Base-by-base conservation (phyloP, 1,284 basidiomycete genomes). In the Thecaphora thlaspeos region DNA sequence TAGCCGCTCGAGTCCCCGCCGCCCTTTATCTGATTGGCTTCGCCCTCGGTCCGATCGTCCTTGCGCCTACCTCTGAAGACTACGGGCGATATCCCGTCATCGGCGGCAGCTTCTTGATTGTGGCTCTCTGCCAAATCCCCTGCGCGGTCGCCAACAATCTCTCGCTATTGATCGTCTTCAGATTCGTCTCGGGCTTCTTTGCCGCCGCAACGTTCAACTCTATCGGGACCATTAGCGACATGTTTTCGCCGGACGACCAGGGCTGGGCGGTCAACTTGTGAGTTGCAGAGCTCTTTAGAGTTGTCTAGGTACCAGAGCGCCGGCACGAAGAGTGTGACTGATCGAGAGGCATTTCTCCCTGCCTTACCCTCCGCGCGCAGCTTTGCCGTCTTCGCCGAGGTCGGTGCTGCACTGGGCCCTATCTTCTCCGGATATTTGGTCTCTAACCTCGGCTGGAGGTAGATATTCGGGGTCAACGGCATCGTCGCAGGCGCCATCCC, bases 1-100 rank as follows among this genome's bases (percentile, higher is more conserved):
- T 58, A 0, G 51, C 53, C 8, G 36, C 66, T 17, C 47, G 53
- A 19, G 34, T 65, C 7, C 54, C 58, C 18, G 53, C 55, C 4
- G 70, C 70, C 5, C 48, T 73, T 22, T 73, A 58, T 34, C 56
- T 73, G 23, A 71, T 67, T 39, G 70, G 66, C 4, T 70, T 69
- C 34, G 66, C 60, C 10, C 5, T 63, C 2, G 66, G 60, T 2
- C 59, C 62, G 15, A 43, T 70, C 34, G 28, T 63, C 18, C 44
- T 55, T 2, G 67, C 70, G 9, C 70, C 70, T 1, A 39, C 71
- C 10, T 66, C 61, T 4, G 70, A 73, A 34, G 70, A 73, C 46
- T 71, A 53, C 28, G 70, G 70, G 3, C 46, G 70, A 28, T 46
- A 51, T 2, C 64, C 60, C 12, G 57, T 67, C 28, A 59, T 63